Evolutionary conservation across 768 basidiomycete genomes (phyloP).

Genomic region (Crassisporium funariophilum): DNA sequence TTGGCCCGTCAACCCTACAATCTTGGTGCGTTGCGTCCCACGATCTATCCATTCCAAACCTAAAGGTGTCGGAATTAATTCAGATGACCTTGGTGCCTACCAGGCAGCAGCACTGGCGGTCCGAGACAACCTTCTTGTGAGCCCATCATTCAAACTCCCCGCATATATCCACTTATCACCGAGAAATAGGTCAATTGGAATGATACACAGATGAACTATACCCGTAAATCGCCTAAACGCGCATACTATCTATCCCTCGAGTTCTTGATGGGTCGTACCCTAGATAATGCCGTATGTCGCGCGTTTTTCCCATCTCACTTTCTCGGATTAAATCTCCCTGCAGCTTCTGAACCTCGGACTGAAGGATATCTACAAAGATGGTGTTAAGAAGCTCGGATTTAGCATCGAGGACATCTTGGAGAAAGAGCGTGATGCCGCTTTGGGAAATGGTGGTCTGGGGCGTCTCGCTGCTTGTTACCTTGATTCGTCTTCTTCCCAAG

Average conservation of each 20-base stretch:
- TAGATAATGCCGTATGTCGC: conserved; percentile 60
- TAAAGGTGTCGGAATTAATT: background rate
- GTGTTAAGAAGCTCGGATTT: conserved; percentile 82
- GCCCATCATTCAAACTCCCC: conserved; percentile 16
- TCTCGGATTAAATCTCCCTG: conserved; percentile 1
- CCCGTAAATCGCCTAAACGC: conserved; percentile 83
- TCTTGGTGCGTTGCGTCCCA: conserved; percentile 47
- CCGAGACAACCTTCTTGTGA: conserved; percentile 83
- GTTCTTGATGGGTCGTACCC: conserved; percentile 83
- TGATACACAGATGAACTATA: conserved; percentile 73
- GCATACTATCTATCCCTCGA: conserved; percentile 97
- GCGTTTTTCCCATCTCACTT: background rate
- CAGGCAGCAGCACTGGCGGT: conserved; percentile 89
- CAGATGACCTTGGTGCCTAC: conserved; percentile 83
- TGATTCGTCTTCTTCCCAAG: conserved; percentile 87
- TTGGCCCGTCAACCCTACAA: conserved; percentile 92
- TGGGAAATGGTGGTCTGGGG: conserved; percentile 95
- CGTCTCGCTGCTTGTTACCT: conserved; percentile 97
- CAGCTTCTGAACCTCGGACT: conserved; percentile 53
- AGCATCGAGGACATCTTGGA: conserved; percentile 85
- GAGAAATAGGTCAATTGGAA: conserved; percentile 76
- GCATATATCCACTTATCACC: conserved; percentile 9
- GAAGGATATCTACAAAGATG: conserved; percentile 71
- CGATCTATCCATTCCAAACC: background rate
- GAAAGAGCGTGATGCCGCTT: conserved; percentile 89